These are phyloP conservation scores for Takakia lepidozioides DNA, from an alignment of 225 moss, liverwort and hornwort species.

Conservation along the genomic window DNA sequence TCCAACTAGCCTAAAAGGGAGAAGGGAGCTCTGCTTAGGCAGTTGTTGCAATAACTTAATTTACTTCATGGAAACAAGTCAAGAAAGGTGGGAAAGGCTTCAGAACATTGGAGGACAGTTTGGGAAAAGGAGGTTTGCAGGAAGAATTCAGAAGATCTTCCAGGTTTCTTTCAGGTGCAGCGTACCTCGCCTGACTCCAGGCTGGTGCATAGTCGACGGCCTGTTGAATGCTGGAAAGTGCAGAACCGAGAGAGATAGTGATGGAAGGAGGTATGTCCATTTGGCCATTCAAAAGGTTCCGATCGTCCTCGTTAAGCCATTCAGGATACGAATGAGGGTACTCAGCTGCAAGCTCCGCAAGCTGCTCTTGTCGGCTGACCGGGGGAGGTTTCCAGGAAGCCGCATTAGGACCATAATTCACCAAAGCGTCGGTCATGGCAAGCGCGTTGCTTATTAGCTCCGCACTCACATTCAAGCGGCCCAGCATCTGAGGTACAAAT, in stretches of 20 bases:
- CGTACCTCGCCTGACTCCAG: conserved; percentile 32
- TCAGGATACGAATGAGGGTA: conserved; percentile 11
- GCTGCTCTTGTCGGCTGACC: background rate
- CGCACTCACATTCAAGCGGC: conserved; percentile 27
- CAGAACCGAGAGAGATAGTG: conserved; percentile 31
- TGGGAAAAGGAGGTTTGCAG: no score
- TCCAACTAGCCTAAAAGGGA: no score
- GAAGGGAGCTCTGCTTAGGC: no score
- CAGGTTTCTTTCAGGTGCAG: no score
- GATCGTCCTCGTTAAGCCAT: conserved; percentile 24
- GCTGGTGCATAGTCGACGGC: conserved; percentile 37
- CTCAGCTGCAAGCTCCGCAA: conserved; percentile 19
- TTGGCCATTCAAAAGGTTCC: conserved; percentile 18
- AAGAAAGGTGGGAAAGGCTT: no score
- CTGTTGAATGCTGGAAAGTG: conserved; percentile 29
- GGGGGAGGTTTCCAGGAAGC: conserved; percentile 7
- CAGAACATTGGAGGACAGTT: no score
- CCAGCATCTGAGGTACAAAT: conserved; percentile 25
- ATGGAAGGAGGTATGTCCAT: conserved; percentile 24
- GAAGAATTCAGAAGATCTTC: no score
- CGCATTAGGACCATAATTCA: conserved; percentile 13
- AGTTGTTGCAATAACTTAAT: no score
- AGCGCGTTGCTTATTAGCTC: conserved; percentile 33
- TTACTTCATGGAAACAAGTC: no score
- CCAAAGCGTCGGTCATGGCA: conserved; percentile 16